A percentile compares a stretch with the other conserved stretches of the same genome.
Evolutionary conservation across 2,329 filamentous ascomycete species (phyloP).

Genomic region (Aspergillus viridinutans): DNA sequence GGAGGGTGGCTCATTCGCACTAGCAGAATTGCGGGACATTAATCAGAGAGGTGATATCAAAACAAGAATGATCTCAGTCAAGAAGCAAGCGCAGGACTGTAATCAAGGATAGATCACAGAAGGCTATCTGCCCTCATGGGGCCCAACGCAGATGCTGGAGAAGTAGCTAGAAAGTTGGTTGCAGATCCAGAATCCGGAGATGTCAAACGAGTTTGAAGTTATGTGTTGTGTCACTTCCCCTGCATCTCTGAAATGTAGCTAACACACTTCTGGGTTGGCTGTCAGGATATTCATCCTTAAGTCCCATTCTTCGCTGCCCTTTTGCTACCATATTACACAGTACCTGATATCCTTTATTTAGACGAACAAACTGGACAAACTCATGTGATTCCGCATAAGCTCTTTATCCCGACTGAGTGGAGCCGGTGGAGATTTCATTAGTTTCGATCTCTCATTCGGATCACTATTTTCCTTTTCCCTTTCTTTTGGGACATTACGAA

Average conservation of each 20-base stretch:
- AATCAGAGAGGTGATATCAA: neutral
- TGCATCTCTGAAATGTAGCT: neutral
- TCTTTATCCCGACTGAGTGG: slow-evolving; percentile 32
- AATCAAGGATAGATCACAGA: neutral
- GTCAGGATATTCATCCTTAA: too few species aligned
- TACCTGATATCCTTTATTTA: neutral
- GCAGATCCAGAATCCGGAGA: neutral
- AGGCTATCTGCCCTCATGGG: neutral
- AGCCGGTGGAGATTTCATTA: slow-evolving; percentile 27
- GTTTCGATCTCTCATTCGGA: slow-evolving; percentile 29
- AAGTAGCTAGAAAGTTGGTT: neutral
- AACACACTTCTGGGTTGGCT: neutral
- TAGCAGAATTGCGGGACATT: neutral
- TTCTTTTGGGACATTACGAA: slow-evolving; percentile 15
- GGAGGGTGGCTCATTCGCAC: neutral
- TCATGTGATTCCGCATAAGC: slow-evolving; percentile 19
- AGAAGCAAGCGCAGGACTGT: neutral
- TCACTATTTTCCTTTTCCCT: too few species aligned
- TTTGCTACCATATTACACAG: neutral
- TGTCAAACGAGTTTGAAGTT: neutral
- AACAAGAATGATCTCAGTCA: neutral
- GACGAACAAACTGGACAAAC: slow-evolving; percentile 4
- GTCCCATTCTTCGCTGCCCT: neutral
- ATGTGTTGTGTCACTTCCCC: neutral
- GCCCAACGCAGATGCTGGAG: neutral